These are phyloP conservation scores for Dimocarpus longan DNA, from an alignment of 345 rosid species.

Conservation along the genomic window DNA sequence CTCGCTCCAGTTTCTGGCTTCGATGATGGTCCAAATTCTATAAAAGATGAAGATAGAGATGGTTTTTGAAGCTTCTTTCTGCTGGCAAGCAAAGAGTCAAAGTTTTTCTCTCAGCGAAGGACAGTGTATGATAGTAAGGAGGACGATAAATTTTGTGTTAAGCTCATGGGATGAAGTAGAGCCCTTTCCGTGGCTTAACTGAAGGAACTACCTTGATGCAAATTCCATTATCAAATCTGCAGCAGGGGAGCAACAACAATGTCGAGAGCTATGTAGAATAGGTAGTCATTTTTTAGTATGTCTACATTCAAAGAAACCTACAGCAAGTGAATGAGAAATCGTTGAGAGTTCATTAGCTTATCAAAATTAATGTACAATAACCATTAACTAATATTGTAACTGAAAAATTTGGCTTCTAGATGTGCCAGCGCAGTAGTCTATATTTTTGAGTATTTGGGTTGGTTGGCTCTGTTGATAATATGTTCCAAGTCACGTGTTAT, in stretches of 20 bases:
- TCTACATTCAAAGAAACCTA: slow-evolving; percentile 52
- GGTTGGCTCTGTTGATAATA: slow-evolving; percentile 28
- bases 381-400: slow-evolving; percentile 49
- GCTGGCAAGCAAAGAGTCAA: slow-evolving; percentile 31
- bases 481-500: neutral
- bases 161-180: slow-evolving; percentile 43
- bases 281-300: slow-evolving; percentile 71
- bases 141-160: slow-evolving; percentile 47
- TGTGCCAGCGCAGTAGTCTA: slow-evolving; percentile 34
- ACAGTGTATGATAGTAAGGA: slow-evolving; percentile 40
- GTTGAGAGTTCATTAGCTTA: slow-evolving; percentile 40
- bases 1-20: slow-evolving; percentile 93
- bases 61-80: slow-evolving; percentile 51
- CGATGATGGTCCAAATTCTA: slow-evolving; percentile 81
- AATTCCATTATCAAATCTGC: slow-evolving; percentile 37
- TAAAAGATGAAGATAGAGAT: slow-evolving; percentile 69
- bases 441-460: slow-evolving; percentile 25
- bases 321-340: slow-evolving; percentile 36
- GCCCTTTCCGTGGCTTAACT: slow-evolving; percentile 45
- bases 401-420: slow-evolving; percentile 36
- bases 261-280: slow-evolving; percentile 67
- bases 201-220: slow-evolving; percentile 41
- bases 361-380: slow-evolving; percentile 61
- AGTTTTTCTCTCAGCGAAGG: slow-evolving; percentile 32
- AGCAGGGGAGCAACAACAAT: slow-evolving; percentile 33